These are phyloP conservation scores for Diaporthe eres DNA, from an alignment of 2,329 filamentous ascomycete genomes.

Conservation along the genomic window DNA sequence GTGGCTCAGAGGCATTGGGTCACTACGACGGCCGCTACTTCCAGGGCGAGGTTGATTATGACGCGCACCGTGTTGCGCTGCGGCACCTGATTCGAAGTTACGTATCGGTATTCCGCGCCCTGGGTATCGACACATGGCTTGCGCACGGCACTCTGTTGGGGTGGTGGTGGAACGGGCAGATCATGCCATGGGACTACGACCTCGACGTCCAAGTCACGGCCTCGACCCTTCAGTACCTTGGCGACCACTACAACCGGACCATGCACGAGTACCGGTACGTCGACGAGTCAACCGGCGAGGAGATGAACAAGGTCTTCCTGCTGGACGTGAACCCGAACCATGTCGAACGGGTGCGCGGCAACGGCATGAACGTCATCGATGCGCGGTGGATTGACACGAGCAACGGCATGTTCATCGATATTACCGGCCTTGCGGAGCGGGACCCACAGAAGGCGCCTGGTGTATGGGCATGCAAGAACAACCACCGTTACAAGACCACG, in stretches of 20 bases:
- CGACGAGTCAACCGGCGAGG: constrained; percentile 57
- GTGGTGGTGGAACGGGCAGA: constrained; percentile 89
- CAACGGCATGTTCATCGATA: constrained; percentile 87
- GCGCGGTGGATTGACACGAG: constrained; percentile 84
- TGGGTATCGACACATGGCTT: constrained; percentile 85
- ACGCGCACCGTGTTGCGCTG: constrained; percentile 75
- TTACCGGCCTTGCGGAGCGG: constrained; percentile 81
- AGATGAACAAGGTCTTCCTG: constrained; percentile 69
- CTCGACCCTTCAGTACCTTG: constrained; percentile 76
- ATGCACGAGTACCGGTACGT: constrained; percentile 68
- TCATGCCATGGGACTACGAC: constrained; percentile 89
- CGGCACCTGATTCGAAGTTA: constrained; percentile 83
- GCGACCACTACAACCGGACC: constrained; percentile 77
- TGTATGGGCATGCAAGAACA: constrained; percentile 85
- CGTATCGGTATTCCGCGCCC: constrained; percentile 73
- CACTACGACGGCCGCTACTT: constrained; percentile 85
- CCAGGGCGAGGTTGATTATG: constrained; percentile 72
- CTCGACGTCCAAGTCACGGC: constrained; percentile 84
- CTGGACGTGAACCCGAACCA: constrained; percentile 84
- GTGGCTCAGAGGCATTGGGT: constrained; percentile 69
- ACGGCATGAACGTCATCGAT: constrained; percentile 85
- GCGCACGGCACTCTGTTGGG: constrained; percentile 87
- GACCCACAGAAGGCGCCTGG: constrained; percentile 72
- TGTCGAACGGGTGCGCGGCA: constrained; percentile 70
- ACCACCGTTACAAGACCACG: constrained; percentile 77